These are phyloP conservation scores for Rhododendron vialii DNA, from an alignment of 148 eudicot genomes.

Conservation along the genomic window DNA sequence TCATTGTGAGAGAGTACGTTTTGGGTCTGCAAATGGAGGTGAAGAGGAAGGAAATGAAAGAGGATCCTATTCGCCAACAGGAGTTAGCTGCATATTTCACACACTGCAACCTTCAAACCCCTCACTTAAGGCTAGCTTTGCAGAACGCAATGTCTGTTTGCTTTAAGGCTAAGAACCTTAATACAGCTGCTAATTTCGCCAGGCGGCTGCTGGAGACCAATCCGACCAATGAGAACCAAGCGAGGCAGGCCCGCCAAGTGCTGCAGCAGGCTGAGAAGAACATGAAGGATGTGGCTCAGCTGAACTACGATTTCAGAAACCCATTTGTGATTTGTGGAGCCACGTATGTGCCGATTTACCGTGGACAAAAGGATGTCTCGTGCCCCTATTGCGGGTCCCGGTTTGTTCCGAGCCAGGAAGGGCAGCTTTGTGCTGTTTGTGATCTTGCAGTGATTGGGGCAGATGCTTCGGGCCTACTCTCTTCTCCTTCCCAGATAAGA, in stretches of 20 bases:
- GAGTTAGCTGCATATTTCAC: conserved; percentile 96
- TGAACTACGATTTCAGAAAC: conserved; percentile 92
- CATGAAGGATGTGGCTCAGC: conserved; percentile 60
- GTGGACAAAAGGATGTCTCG: conserved; percentile 70
- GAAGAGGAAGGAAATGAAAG: conserved; percentile 65
- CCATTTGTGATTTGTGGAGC: conserved; percentile 94
- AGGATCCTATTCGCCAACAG: conserved; percentile 73
- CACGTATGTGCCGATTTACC: conserved; percentile 74
- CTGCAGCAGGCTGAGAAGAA: conserved; percentile 80
- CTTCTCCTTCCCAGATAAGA: conserved; percentile 80
- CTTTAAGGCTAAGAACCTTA: conserved; percentile 58
- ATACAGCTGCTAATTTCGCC: conserved; percentile 77
- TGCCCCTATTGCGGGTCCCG: conserved; percentile 84
- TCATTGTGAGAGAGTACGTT: conserved; percentile 79
- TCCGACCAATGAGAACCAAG: conserved; percentile 66
- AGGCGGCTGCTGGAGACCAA: conserved; percentile 76
- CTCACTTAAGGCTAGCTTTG: conserved; percentile 81
- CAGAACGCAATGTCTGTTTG: conserved; percentile 71
- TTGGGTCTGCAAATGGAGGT: conserved; percentile 82
- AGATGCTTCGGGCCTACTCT: conserved; percentile 93
- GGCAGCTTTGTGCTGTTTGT: conserved; percentile 79
- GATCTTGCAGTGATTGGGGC: conserved; percentile 75
- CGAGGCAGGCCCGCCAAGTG: conserved; percentile 67
- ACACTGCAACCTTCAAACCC: conserved; percentile 79
- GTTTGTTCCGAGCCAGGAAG: conserved; percentile 72